Evolutionary conservation across 2,329 filamentous ascomycete genomes (phyloP), one percentile per base, ranked within the genome.

Genomic region (Colletotrichum karsti): DNA sequence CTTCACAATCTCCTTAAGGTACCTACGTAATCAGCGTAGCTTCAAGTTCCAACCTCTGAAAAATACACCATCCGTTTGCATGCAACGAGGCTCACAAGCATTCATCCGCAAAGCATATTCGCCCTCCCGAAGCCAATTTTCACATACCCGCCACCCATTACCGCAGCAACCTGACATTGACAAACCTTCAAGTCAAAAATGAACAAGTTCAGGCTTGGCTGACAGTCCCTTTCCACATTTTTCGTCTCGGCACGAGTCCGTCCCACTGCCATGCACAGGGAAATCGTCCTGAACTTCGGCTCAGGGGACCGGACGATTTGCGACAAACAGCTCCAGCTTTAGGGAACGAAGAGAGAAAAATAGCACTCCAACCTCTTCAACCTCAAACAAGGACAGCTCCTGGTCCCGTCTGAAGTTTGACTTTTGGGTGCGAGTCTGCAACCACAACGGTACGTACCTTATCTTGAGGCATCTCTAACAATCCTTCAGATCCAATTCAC

Each of bases 201-300:
- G 59, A 20, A 18, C 64, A 50, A 57, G 20, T 44, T 57, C 24
- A 39, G 51, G 44, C 44, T 46, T 63, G 51, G 35, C 59, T 56
- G 59, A 63, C 59, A 53, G 28, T 44, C 42, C 20, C 51, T 64
- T 64, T 48, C 58, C 50, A 63, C 50, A 63, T 50, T 50, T 67
- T 35, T 57, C 26, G 50, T 57, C 63, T 61, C 50, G 58, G 50
- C 58, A 67, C 50, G 63, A 48, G 39, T 56, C 56, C 58, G 63
- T 62, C 51, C 63, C 63, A 67, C 63, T 62, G 50, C 51, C 57
- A n/a, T n/a, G n/a, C n/a, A n/a, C n/a, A 63, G 57, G 57, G 48
- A 64, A 30, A 53, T 63, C 65, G 54, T 68, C 65, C 39, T 65
- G 60, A 59, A 13, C 26, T 68, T 68, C 65, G 46, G 53, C 54